These are phyloP conservation scores for Lasiosphaeria ovina DNA, from an alignment of 495 filamentous ascomycete genomes.

Conservation along the genomic window DNA sequence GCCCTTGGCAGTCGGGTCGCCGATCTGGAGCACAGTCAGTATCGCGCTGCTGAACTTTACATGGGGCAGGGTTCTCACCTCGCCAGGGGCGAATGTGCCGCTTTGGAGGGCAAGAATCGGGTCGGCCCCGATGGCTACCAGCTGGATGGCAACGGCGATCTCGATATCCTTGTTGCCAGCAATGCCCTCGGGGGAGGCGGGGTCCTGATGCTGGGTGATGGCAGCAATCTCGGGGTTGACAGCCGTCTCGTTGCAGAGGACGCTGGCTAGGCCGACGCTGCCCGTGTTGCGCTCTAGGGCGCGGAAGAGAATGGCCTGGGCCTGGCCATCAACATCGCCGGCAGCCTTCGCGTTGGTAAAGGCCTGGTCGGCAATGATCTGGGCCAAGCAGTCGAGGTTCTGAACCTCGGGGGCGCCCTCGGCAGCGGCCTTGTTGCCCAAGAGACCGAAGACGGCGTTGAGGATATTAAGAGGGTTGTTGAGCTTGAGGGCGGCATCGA, in stretches of 20 bases:
- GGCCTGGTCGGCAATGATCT: slow-evolving; percentile 65
- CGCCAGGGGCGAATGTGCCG: slow-evolving; percentile 59
- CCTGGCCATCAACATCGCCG: slow-evolving; percentile 54
- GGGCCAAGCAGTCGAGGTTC: slow-evolving; percentile 63
- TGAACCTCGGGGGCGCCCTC: slow-evolving; percentile 55
- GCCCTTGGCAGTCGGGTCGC: slow-evolving; percentile 55
- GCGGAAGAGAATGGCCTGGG: slow-evolving; percentile 59
- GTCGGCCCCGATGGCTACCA: slow-evolving; percentile 57
- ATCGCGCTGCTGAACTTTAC: not conserved
- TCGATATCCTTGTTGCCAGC: slow-evolving; percentile 56
- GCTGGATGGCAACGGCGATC: slow-evolving; percentile 52
- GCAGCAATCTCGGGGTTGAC: slow-evolving; percentile 67
- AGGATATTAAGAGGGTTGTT: slow-evolving; percentile 61
- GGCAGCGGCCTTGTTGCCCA: slow-evolving; percentile 60
- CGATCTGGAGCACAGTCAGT: slow-evolving; percentile 35
- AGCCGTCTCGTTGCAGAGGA: slow-evolving; percentile 56
- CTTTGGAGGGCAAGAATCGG: slow-evolving; percentile 53
- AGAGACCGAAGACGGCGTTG: slow-evolving; percentile 62
- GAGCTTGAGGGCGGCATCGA: slow-evolving; percentile 46
- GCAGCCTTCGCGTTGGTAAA: slow-evolving; percentile 68
- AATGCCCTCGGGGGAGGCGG: slow-evolving; percentile 48
- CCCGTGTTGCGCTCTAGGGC: slow-evolving; percentile 64
- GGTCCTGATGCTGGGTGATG: slow-evolving; percentile 65
- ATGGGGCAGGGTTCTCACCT: slow-evolving; percentile 32
- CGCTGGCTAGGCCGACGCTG: slow-evolving; percentile 53